Evolutionary conservation across 1,284 basidiomycete species (phyloP), one percentile per base, ranked within the genome.

Genomic region (Testicularia cyperi): DNA sequence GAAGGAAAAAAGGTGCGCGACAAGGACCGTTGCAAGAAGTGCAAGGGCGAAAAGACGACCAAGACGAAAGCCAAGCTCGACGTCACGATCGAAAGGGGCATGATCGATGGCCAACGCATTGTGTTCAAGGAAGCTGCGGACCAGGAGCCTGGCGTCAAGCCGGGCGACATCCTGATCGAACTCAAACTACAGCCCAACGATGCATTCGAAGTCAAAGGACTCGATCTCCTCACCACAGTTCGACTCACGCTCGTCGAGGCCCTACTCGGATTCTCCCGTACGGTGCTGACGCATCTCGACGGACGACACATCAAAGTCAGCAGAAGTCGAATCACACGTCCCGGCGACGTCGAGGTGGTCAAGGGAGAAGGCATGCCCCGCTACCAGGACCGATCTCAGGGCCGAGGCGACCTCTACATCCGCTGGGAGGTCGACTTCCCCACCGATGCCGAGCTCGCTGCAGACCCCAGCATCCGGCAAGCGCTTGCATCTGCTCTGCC

Each of bases 11-110:
- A 85, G 68, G 77, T 94, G 28, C 84, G 86, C 44, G 91, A 94
- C 65, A 94, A 94, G 75, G 92, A 96, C 64, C 81, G 85, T 86
- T 97, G 92, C 81, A 96, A 92, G 78, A 92, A 90, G 75, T 98
- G 92, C 79, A 92, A 94, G 73, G 92, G 92, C 8, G 82, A 83
- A 43, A 88, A 87, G 76, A 88, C 85, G 0, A 82, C 87, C 32
- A 86, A 87, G 67, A 90, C 92, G 72, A 95, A 92, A 80, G 88
- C 87, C 82, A 65, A 67, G 26, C 52, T 76, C 23, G 65, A 71
- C 22, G 49, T 76, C 13, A 37, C 85, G 62, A 83, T 97, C 32
- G 88, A 92, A 69, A 86, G 85, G 43, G 92, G 92, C n/a, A 92
- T 91, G 83, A 78, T 84, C 6, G 84, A 92, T 70, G 84, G 85